Percentiles rank a stretch among this genome's conserved stretches.
These are phyloP conservation scores for Anthracocystis setariae DNA, from an alignment of 1,284 basidiomycete species.

Conservation along the genomic window DNA sequence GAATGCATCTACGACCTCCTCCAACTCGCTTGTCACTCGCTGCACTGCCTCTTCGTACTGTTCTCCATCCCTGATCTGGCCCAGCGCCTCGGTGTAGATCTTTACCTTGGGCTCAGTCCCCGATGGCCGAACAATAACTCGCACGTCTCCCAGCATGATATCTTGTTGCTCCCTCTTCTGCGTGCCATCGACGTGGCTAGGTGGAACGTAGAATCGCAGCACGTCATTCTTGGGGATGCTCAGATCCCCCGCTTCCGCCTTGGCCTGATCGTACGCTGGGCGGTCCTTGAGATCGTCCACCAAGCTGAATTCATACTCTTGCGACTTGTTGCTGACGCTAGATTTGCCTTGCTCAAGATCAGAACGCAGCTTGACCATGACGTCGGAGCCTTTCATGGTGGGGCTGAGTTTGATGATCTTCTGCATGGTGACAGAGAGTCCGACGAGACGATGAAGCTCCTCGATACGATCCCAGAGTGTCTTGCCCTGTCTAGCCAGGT, in stretches of 20 bases:
- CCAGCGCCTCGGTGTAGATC: slow-evolving; percentile 58
- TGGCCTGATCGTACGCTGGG: slow-evolving; percentile 32
- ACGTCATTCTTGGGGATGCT: slow-evolving; percentile 61
- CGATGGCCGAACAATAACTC: slow-evolving; percentile 59
- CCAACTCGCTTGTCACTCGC: slow-evolving; percentile 42
- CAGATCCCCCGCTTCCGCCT: slow-evolving; percentile 42
- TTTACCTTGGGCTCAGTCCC: slow-evolving; percentile 63
- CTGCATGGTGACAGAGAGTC: slow-evolving; percentile 54
- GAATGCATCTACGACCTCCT: slow-evolving; percentile 51
- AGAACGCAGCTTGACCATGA: slow-evolving; percentile 53
- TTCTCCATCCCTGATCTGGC: slow-evolving; percentile 43
- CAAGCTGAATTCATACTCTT: slow-evolving; percentile 36
- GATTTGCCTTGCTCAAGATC: slow-evolving; percentile 39
- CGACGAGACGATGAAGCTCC: slow-evolving; percentile 53
- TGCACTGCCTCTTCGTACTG: slow-evolving; percentile 36
- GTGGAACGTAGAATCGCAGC: slow-evolving; percentile 55
- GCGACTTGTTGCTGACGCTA: slow-evolving; percentile 13
- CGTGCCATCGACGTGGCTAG: slow-evolving; percentile 23
- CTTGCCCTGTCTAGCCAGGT: slow-evolving; percentile 40
- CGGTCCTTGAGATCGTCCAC: slow-evolving; percentile 50
- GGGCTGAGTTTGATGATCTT: slow-evolving; percentile 58
- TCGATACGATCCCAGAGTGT: slow-evolving; percentile 59
- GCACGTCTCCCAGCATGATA: slow-evolving; percentile 52
- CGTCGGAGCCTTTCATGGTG: slow-evolving; percentile 46
- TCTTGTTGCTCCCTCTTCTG: slow-evolving; percentile 31